Evolutionary conservation across 1,284 basidiomycete species (phyloP).

Genomic region (Ustilago curta): DNA sequence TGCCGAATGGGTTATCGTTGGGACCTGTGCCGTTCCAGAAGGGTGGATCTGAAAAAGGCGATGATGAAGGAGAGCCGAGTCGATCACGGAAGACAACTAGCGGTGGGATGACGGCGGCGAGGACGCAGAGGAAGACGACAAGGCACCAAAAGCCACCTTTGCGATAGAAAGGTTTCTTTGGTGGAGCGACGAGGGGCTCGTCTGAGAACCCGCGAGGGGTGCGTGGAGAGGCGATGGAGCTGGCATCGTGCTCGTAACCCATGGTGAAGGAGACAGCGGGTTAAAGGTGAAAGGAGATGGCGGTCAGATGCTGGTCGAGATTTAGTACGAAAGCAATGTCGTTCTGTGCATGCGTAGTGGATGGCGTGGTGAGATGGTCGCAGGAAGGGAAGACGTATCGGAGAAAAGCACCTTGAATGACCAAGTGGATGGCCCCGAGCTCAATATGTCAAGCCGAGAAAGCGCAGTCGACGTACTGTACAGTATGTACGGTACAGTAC

Average conservation of each 20-base stretch:
- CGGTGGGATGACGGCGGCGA: slow-evolving; percentile 36
- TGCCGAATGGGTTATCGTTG: slow-evolving; percentile 46
- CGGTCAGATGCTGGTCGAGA: no score
- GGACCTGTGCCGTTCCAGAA: slow-evolving; percentile 52
- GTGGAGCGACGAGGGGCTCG: slow-evolving; percentile 21
- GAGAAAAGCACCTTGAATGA: not conserved
- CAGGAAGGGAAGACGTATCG: not conserved
- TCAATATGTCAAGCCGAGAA: not conserved
- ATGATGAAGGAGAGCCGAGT: slow-evolving; percentile 4
- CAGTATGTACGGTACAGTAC: not conserved
- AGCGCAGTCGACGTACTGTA: slow-evolving; percentile 1
- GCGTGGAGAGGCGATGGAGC: not conserved
- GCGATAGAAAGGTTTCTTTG: slow-evolving; percentile 32
- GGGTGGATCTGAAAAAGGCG: slow-evolving; percentile 27
- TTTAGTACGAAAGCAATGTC: not conserved
- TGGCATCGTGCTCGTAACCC: slow-evolving; percentile 17
- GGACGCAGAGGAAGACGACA: slow-evolving; percentile 27
- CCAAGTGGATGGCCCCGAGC: not conserved
- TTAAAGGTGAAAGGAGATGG: not conserved
- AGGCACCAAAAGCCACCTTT: slow-evolving; percentile 30
- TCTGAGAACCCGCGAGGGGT: slow-evolving; percentile 25
- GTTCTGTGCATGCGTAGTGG: not conserved
- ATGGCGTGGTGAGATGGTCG: no score
- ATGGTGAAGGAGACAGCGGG: slow-evolving; percentile 3
- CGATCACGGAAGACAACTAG: slow-evolving; percentile 37